These are phyloP conservation scores for Aspergillus thermomutatus DNA, from an alignment of 2,329 filamentous ascomycete genomes.

Conservation along the genomic window DNA sequence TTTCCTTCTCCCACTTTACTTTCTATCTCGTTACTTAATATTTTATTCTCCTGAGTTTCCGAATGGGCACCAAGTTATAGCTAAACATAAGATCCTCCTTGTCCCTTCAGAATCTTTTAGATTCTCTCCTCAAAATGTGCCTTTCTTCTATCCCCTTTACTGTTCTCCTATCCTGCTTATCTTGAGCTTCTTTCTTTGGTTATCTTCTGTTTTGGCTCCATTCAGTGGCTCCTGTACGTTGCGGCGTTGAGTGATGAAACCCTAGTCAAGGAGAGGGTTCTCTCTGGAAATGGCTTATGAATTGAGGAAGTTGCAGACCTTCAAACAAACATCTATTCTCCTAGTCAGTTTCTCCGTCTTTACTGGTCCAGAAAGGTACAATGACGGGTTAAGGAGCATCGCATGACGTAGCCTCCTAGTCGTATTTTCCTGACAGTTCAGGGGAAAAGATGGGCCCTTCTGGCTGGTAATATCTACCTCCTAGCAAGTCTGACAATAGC, in stretches of 20 bases:
- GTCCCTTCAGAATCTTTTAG: constrained; percentile 8
- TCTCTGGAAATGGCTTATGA: constrained; percentile 17
- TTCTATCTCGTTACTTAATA: constrained; percentile 24
- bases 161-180: constrained; percentile 11
- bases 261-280: constrained; percentile 7
- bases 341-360: background rate
- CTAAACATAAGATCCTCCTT: constrained; percentile 9
- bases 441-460: background rate
- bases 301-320: constrained; percentile 10
- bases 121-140: background rate
- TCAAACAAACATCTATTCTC: background rate
- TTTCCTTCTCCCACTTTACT: constrained; percentile 19
- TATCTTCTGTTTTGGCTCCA: constrained; percentile 5
- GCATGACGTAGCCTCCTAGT: background rate
- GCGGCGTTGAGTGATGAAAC: constrained; percentile 14
- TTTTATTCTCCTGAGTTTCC: constrained; percentile 12
- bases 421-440: background rate
- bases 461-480: too few species aligned
- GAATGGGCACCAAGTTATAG: background rate
- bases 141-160: constrained; percentile 7
- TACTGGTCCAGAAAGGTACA: background rate
- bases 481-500: too few species aligned
- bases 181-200: constrained; percentile 3
- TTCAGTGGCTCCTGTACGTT: constrained; percentile 1
- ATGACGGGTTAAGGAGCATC: background rate